Percentiles rank a stretch among this genome's conserved stretches.
Conservation (phyloP, 2,329 filamentous ascomycete genomes). For the Diplocarpon mali region DNA sequence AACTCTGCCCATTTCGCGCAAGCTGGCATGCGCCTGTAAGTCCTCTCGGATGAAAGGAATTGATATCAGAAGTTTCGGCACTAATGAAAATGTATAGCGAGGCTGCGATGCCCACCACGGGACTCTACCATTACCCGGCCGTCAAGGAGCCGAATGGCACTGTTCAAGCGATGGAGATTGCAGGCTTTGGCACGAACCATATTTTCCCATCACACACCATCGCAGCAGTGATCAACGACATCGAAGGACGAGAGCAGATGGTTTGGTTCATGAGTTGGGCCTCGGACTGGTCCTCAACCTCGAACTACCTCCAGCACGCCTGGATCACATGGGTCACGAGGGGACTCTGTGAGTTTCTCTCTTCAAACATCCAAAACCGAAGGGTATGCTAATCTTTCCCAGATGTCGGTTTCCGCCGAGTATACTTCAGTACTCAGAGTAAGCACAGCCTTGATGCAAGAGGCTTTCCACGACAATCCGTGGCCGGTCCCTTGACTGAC, state of each 20-base stretch:
- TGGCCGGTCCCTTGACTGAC: background rate
- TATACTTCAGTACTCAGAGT: conserved; percentile 20
- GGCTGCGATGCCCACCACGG: conserved; percentile 36
- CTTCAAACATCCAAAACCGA: too few relatives aligned
- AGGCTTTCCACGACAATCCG: background rate
- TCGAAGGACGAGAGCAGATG: conserved; percentile 47
- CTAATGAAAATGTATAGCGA: conserved; percentile 4
- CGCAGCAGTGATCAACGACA: conserved; percentile 49
- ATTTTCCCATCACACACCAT: conserved; percentile 24
- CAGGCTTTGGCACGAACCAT: conserved; percentile 37
- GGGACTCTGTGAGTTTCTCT: conserved; percentile 32
- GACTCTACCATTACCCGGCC: conserved; percentile 51
- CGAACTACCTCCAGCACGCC: conserved; percentile 47
- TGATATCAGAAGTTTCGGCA: background rate
- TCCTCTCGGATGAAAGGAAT: background rate
- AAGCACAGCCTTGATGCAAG: background rate
- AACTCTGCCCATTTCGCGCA: conserved; percentile 42
- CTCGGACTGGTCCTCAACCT: conserved; percentile 35
- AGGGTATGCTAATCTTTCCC: too few relatives aligned
- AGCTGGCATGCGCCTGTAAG: conserved; percentile 34
- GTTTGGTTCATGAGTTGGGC: conserved; percentile 43
- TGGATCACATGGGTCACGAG: conserved; percentile 52
- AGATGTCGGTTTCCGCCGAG: conserved; percentile 18
- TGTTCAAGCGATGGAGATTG: conserved; percentile 36
- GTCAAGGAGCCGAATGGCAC: conserved; percentile 20